Evolutionary conservation across 257 asterid genomes (phyloP).

Genomic region (Forsythia suspensa): DNA sequence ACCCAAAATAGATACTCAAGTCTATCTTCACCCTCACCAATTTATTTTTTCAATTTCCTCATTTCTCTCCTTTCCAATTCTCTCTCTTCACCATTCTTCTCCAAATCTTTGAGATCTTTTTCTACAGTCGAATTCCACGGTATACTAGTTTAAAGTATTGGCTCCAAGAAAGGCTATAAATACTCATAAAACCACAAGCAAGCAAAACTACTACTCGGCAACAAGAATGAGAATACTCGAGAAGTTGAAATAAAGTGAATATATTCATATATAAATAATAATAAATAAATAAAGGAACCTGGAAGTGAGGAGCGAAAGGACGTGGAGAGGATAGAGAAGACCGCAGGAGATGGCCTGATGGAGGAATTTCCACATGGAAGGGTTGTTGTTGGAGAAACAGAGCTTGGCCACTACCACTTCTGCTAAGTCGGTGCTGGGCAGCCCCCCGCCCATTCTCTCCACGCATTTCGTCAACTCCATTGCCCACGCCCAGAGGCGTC

Average conservation of each 20-base stretch:
- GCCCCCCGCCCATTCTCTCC: neutral
- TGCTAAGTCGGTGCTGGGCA: slow-evolving; percentile 5
- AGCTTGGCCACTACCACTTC: neutral
- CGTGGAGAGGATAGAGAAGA: neutral
- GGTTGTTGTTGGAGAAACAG: slow-evolving; percentile 2
- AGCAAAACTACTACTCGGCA: neutral
- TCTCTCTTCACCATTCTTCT: too few relatives aligned
- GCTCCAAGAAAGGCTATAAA: neutral
- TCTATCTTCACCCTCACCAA: too few relatives aligned
- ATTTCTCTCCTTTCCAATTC: too few relatives aligned
- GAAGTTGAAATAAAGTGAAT: neutral
- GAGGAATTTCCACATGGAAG: slow-evolving; percentile 2
- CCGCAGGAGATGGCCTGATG: slow-evolving; percentile 1
- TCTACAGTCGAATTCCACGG: too few relatives aligned
- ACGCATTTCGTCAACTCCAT: slow-evolving; percentile 7
- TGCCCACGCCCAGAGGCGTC: neutral
- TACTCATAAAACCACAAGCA: neutral
- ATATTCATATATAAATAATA: too few relatives aligned
- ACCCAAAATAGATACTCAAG: too few relatives aligned
- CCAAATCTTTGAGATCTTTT: too few relatives aligned
- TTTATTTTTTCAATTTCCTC: too few relatives aligned
- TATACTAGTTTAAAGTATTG: too few relatives aligned
- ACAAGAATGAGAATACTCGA: neutral
- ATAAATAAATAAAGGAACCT: neutral
- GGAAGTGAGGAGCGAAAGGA: slow-evolving; percentile 6